Evolutionary conservation across 2,329 filamentous ascomycete genomes (phyloP).

Genomic region (Graphilbum sp.): DNA sequence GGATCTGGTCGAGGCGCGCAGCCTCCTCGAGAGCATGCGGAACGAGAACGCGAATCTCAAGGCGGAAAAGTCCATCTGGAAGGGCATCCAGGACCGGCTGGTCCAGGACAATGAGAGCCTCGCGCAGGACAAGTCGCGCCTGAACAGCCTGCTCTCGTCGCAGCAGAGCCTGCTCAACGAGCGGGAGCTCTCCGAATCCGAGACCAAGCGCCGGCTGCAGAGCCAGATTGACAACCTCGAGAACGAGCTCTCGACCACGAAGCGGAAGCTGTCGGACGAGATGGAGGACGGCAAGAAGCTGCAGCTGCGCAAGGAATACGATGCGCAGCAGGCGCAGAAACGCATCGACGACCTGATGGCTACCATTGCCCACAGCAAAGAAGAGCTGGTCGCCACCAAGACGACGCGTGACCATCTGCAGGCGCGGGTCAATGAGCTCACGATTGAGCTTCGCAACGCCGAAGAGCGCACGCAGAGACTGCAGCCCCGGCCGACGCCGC

Average conservation of each 20-base stretch:
- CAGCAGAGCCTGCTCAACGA: conserved; percentile 87
- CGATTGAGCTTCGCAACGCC: conserved; percentile 71
- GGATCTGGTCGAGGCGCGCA: conserved; percentile 75
- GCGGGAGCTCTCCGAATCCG: conserved; percentile 68
- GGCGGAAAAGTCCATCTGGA: conserved; percentile 88
- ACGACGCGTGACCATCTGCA: conserved; percentile 83
- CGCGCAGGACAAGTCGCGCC: conserved; percentile 65
- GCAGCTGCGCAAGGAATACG: conserved; percentile 73
- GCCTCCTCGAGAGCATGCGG: conserved; percentile 68
- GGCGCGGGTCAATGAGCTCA: conserved; percentile 72
- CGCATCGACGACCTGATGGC: conserved; percentile 82
- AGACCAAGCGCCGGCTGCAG: conserved; percentile 67
- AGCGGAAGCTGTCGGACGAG: conserved; percentile 72
- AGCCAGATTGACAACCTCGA: conserved; percentile 64
- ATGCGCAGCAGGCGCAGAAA: conserved; percentile 74
- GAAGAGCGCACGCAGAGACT: conserved; percentile 75
- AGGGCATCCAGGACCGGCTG: conserved; percentile 77
- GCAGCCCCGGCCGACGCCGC: conserved; percentile 59
- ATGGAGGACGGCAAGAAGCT: conserved; percentile 72
- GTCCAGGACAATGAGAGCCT: conserved; percentile 77
- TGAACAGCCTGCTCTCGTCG: conserved; percentile 69
- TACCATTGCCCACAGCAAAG: conserved; percentile 62
- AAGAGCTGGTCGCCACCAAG: conserved; percentile 74
- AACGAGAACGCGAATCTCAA: conserved; percentile 87
- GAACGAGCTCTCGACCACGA: conserved; percentile 58